These are phyloP conservation scores for Aureobasidium lini DNA, from an alignment of 2,329 filamentous ascomycete genomes.

Conservation along the genomic window DNA sequence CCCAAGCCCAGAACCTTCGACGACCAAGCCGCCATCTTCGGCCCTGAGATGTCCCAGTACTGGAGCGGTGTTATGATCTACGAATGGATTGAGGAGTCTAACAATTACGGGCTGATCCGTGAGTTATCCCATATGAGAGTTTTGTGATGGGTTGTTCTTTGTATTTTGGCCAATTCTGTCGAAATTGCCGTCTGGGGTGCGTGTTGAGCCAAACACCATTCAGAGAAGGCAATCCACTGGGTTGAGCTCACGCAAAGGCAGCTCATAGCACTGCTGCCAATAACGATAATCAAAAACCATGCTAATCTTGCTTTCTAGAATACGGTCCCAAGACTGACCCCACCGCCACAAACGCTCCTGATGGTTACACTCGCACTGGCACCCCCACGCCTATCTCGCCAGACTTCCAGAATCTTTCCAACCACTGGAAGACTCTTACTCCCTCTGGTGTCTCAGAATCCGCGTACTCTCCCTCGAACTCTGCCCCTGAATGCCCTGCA, in stretches of 20 bases:
- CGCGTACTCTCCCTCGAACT: slow-evolving; percentile 56
- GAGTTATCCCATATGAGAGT: too few relatives aligned
- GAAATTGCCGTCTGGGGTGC: too few relatives aligned
- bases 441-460: slow-evolving; percentile 61
- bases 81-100: slow-evolving; percentile 81
- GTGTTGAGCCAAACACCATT: too few relatives aligned
- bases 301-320: slow-evolving; percentile 17
- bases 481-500: slow-evolving; percentile 61
- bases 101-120: slow-evolving; percentile 71
- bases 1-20: slow-evolving; percentile 55
- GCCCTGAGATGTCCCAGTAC: slow-evolving; percentile 60
- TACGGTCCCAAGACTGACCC: slow-evolving; percentile 58
- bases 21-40: slow-evolving; percentile 72
- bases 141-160: too few relatives aligned
- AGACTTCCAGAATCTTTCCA: slow-evolving; percentile 71
- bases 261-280: too few relatives aligned
- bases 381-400: slow-evolving; percentile 65
- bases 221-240: too few relatives aligned
- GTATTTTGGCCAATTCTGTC: too few relatives aligned
- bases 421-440: slow-evolving; percentile 64
- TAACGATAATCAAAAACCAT: too few relatives aligned
- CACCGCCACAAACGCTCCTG: slow-evolving; percentile 42
- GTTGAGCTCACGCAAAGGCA: too few relatives aligned
- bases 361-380: slow-evolving; percentile 63
- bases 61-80: slow-evolving; percentile 78